These are phyloP conservation scores for Xylaria cubensis DNA, from an alignment of 495 filamentous ascomycete species.

Conservation along the genomic window DNA sequence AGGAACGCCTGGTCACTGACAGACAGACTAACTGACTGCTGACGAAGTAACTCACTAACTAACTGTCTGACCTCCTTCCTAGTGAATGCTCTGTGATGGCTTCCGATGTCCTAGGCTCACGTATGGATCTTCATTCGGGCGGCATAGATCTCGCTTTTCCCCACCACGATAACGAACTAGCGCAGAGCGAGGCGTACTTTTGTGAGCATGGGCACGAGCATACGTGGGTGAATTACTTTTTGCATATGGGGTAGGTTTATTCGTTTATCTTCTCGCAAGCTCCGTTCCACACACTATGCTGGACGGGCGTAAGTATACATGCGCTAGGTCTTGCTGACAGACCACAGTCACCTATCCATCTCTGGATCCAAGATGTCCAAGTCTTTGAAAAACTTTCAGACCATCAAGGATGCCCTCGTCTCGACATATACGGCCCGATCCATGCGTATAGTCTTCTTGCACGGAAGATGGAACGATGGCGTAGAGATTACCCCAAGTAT, in stretches of 20 bases:
- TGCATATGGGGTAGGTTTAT: slow-evolving; percentile 72
- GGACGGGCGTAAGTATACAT: background rate
- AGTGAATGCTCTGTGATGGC: slow-evolving; percentile 95
- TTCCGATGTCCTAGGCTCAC: slow-evolving; percentile 77
- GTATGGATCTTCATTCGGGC: slow-evolving; percentile 92
- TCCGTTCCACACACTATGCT: background rate
- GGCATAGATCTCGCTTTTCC: slow-evolving; percentile 94
- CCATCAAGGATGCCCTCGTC: slow-evolving; percentile 82
- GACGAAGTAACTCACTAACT: too few species aligned
- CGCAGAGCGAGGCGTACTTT: slow-evolving; percentile 91
- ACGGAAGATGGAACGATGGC: slow-evolving; percentile 88
- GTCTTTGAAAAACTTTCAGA: slow-evolving; percentile 95
- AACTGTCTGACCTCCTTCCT: background rate
- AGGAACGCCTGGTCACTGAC: background rate
- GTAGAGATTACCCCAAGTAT: slow-evolving; percentile 90
- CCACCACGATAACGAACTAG: slow-evolving; percentile 96
- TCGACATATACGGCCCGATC: slow-evolving; percentile 78
- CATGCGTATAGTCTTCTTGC: slow-evolving; percentile 85
- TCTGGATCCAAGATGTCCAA: slow-evolving; percentile 95
- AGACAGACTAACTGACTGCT: too few species aligned
- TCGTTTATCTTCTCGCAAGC: background rate
- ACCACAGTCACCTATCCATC: slow-evolving; percentile 76
- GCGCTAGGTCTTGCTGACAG: background rate
- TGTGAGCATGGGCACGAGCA: slow-evolving; percentile 60
- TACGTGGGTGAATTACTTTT: slow-evolving; percentile 94